Conservation (phyloP, 805 yeast genomes). For the Monosporozyma aerobia region DNA sequence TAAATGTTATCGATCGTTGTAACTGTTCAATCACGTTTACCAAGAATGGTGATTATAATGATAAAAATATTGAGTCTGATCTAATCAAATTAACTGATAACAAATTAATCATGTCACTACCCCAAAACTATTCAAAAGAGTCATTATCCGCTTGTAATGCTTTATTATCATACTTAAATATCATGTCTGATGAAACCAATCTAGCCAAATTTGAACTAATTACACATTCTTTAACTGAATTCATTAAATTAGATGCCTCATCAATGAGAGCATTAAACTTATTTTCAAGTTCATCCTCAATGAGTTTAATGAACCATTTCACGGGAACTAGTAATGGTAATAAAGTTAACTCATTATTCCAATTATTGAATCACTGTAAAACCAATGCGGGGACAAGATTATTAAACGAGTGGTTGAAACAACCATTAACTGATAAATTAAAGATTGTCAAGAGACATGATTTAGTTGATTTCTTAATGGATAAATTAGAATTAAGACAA, state of each 20-base stretch:
- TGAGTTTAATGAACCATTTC: not conserved
- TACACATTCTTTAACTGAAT: slow-evolving; percentile 65
- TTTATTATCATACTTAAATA: slow-evolving; percentile 54
- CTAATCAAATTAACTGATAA: slow-evolving; percentile 58
- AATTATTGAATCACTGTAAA: slow-evolving; percentile 79
- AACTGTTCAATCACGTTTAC: slow-evolving; percentile 60
- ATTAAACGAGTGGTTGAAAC: slow-evolving; percentile 90
- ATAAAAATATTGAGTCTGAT: slow-evolving; percentile 62
- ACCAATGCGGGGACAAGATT: slow-evolving; percentile 83
- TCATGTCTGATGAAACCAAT: slow-evolving; percentile 48
- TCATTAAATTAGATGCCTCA: slow-evolving; percentile 84
- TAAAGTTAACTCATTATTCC: slow-evolving; percentile 58
- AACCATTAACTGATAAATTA: slow-evolving; percentile 65
- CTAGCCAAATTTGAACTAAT: slow-evolving; percentile 48
- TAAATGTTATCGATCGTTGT: slow-evolving; percentile 68
- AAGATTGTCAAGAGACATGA: slow-evolving; percentile 61
- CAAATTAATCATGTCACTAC: slow-evolving; percentile 30
- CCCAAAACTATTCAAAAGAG: slow-evolving; percentile 20
- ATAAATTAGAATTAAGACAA: slow-evolving; percentile 58
- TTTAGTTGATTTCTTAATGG: slow-evolving; percentile 65
- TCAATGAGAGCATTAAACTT: slow-evolving; percentile 83
- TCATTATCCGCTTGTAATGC: slow-evolving; percentile 37
- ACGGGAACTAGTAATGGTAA: slow-evolving; percentile 16
- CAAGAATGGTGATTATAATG: slow-evolving; percentile 47
- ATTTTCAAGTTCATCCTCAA: slow-evolving; percentile 43